Conservation (phyloP, 2,329 filamentous ascomycete genomes). For the Penicillium fuscoglaucum region DNA sequence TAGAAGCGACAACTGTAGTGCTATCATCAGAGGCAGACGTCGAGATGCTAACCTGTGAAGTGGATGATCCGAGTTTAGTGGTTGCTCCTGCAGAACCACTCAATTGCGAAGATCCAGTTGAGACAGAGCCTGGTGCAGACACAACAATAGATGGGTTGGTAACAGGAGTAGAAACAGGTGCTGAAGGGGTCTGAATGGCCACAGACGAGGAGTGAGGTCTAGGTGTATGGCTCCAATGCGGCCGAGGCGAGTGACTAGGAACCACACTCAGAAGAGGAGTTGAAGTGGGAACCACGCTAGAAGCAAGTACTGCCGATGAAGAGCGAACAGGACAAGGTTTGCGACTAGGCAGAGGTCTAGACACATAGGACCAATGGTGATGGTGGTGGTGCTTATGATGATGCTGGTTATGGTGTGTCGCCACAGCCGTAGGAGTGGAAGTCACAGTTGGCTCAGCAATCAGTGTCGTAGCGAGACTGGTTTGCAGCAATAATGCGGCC, state of each 20-base stretch:
- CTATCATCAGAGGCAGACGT: neutral
- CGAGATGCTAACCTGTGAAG: neutral
- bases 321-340: slow-evolving; percentile 2
- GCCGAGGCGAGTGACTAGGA: neutral
- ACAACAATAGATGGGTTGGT: neutral
- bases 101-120: neutral
- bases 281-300: neutral
- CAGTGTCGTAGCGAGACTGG: neutral
- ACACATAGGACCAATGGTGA: slow-evolving; percentile 6
- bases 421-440: neutral
- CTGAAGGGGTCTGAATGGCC: neutral
- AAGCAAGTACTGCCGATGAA: neutral
- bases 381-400: neutral
- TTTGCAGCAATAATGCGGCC: slow-evolving; percentile 1
- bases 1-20: neutral
- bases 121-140: neutral
- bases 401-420: neutral
- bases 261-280: neutral
- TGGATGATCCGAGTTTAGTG: neutral
- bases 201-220: too few relatives aligned
- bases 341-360: slow-evolving; percentile 7
- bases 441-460: neutral
- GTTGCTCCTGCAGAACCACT: neutral
- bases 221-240: too few relatives aligned
- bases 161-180: neutral